These are phyloP conservation scores for Sesbania bispinosa DNA, from an alignment of 306 rosid species.

Conservation along the genomic window DNA sequence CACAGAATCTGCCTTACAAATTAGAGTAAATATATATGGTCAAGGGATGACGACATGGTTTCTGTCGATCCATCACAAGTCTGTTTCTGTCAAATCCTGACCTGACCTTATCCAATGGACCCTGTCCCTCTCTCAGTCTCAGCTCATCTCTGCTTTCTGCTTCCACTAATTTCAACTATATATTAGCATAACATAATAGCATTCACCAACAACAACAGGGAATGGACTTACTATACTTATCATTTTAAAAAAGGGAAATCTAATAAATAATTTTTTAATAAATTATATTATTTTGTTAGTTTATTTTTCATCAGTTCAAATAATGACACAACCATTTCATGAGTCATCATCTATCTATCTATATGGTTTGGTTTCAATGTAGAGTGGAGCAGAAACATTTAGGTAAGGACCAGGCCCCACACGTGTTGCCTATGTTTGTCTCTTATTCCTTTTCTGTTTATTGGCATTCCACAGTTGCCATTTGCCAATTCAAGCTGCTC, in stretches of 20 bases:
- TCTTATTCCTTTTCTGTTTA: background rate
- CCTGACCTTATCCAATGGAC: constrained; percentile 30
- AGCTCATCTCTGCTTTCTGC: background rate
- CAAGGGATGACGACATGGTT: constrained; percentile 43
- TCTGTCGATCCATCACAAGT: constrained; percentile 30
- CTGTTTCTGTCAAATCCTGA: constrained; percentile 31
- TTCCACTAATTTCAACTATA: background rate
- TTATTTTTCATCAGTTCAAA: no score
- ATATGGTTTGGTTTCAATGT: background rate
- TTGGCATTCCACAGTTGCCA: background rate
- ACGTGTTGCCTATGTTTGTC: constrained; percentile 13
- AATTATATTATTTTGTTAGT: no score
- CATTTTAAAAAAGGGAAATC: no score
- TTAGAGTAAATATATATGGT: constrained; percentile 25
- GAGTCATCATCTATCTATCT: no score
- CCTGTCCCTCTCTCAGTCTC: constrained; percentile 10
- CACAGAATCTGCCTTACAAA: constrained; percentile 30
- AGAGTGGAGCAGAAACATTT: background rate
- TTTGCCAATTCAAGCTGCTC: constrained; percentile 19
- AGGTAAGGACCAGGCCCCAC: constrained; percentile 22
- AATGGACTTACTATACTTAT: no score
- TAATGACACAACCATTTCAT: no score
- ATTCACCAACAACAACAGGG: no score
- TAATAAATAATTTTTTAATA: no score
- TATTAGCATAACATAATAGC: no score